phyloP scores from a whole-genome alignment of 768 basidiomycete species.

The Lenzites betulinus region DNA sequence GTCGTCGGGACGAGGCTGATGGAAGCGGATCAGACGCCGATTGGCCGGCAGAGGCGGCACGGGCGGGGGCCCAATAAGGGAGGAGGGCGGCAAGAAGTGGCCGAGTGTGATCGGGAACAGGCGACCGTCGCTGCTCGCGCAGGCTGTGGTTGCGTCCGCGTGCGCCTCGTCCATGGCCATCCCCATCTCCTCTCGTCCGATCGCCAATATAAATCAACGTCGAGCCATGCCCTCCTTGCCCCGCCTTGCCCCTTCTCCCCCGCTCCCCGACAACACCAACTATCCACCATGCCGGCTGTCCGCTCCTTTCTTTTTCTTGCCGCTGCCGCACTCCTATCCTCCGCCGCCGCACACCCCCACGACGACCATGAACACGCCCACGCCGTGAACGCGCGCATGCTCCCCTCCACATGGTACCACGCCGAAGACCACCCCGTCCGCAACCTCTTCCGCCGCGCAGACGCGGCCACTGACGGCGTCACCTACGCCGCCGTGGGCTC shows the following conservation, averaged over 20 bases:
- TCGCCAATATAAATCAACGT: conserved; percentile 8
- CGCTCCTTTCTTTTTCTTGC: conserved; percentile 40
- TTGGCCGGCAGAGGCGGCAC: conserved; percentile 11
- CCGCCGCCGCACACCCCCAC: conserved; percentile 19
- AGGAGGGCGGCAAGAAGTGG: conserved; percentile 15
- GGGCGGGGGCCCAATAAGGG: conserved; percentile 4
- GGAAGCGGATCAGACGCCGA: background rate
- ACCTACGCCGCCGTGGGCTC: conserved; percentile 61
- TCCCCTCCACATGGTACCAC: conserved; percentile 60
- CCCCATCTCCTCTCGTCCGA: background rate
- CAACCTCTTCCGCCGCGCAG: conserved; percentile 59
- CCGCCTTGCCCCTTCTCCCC: background rate
- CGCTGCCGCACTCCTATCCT: conserved; percentile 5
- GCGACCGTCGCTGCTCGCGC: background rate
- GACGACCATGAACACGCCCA: conserved; percentile 27
- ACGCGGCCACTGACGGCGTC: conserved; percentile 43
- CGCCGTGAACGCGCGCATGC: conserved; percentile 18
- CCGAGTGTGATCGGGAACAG: conserved; percentile 17
- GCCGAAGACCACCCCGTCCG: conserved; percentile 58
- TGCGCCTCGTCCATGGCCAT: background rate
- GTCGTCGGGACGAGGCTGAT: background rate
- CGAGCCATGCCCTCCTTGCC: background rate
- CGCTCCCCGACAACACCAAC: background rate
- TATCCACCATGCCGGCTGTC: conserved; percentile 36
- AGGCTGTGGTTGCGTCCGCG: background rate